Conservation (phyloP, 768 basidiomycete species). For the Pulveroboletus ravenelii region DNA sequence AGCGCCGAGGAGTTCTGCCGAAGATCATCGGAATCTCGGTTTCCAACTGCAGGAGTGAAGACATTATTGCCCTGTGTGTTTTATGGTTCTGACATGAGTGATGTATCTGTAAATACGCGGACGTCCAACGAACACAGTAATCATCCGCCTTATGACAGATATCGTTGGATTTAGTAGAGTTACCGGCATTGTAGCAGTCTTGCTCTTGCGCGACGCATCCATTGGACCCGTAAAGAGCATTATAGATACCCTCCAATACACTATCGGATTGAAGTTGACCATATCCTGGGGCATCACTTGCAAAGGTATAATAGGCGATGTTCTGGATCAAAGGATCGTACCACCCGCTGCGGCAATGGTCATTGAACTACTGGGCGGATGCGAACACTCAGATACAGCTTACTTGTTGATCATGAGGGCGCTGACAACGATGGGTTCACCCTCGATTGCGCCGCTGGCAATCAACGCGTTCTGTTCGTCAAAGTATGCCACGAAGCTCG, state of each 20-base stretch:
- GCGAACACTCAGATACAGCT: neutral
- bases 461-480: conserved; percentile 57
- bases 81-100: neutral
- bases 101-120: neutral
- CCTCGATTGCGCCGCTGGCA: conserved; percentile 38
- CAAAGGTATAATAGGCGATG: conserved; percentile 56
- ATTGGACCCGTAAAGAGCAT: conserved; percentile 41
- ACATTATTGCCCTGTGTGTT: conserved; percentile 40
- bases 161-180: conserved; percentile 38
- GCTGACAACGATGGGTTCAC: conserved; percentile 49
- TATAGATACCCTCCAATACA: conserved; percentile 44
- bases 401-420: conserved; percentile 66
- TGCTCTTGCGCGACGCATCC: conserved; percentile 55
- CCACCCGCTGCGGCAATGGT: conserved; percentile 46
- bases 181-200: conserved; percentile 55
- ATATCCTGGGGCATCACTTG: conserved; percentile 60
- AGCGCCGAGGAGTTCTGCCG: conserved; percentile 47
- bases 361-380: neutral
- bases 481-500: conserved; percentile 60
- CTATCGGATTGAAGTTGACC: conserved; percentile 51
- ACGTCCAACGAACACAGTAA: conserved; percentile 46
- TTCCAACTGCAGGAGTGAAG: conserved; percentile 46
- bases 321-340: conserved; percentile 62
- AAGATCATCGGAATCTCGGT: conserved; percentile 53
- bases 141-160: conserved; percentile 50